These are phyloP conservation scores for Croton laevigatus DNA, from an alignment of 441 rosid species.

Conservation along the genomic window DNA sequence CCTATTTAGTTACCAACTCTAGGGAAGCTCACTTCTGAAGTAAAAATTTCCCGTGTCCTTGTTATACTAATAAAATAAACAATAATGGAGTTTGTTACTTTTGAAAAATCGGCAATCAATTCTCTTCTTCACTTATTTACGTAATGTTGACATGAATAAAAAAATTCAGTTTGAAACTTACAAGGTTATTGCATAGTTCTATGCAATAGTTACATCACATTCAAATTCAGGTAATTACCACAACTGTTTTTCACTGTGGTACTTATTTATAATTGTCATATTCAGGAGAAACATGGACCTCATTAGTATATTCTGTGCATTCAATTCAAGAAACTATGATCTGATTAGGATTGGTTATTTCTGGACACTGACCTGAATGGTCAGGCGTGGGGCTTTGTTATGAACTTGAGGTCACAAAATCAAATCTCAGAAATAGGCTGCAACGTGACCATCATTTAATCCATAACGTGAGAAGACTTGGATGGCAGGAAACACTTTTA, in stretches of 20 bases:
- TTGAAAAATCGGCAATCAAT: not conserved
- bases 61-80: not conserved
- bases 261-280: not conserved
- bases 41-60: not conserved
- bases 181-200: not conserved
- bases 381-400: not conserved
- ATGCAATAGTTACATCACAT: not conserved
- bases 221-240: not conserved
- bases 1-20: not conserved
- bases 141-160: not conserved
- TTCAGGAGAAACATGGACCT: not conserved
- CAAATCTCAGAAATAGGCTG: not conserved
- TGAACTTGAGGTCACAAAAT: not conserved
- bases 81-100: not conserved
- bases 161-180: not conserved
- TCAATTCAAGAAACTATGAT: not conserved
- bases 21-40: constrained; percentile 2
- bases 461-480: not conserved
- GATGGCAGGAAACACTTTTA: not conserved
- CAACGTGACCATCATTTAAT: not conserved
- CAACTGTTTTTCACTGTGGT: not conserved
- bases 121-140: not conserved
- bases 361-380: not conserved
- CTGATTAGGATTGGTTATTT: not conserved
- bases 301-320: not conserved